Evolutionary conservation across 2,329 filamentous ascomycete species (phyloP), one percentile per base, ranked within the genome.

Genomic region (Paradendryphiella salina): DNA sequence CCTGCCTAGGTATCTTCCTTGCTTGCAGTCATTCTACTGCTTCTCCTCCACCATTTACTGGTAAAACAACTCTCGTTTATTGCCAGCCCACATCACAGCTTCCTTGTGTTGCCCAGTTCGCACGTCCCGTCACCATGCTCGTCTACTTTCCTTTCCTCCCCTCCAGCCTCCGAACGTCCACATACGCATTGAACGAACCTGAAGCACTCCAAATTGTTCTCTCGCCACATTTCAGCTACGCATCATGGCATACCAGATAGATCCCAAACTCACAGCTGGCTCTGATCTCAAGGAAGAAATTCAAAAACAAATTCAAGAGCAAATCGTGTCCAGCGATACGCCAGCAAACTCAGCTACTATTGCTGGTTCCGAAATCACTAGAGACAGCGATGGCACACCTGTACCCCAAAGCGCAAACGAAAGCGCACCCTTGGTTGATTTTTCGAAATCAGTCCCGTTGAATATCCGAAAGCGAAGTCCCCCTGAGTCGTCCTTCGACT

Each of bases 401-500:
- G 15, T 31, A 17, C 7, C 40, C n/a, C 15, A 35, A 3, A 15
- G 21, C 11, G 11, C 35, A 34, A 35, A 34, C 11, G 32, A 15
- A 10, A 17, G 14, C 7, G n/a, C 15, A 32, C 13, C 23, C 32
- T 20, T 38, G 26, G 38, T 38, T n/a, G 15, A 17, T 13, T 26
- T 29, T 44, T 35, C 50, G 21, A 28, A 48, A 41, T 9, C 26
- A 21, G n/a, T 29, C 9, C 52, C 52, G 6, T 38, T 56, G 32
- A 46, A 38, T 23, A 26, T 46, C 38, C 63, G 45, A 44, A 68
- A 66, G 54, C 47, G 63, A 50, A 33, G 51, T 28, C 48, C 55
- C 3, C 26, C 52, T 10, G 54, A 56, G 17, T 15, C 45, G 7
- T 20, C 41, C 38, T 31, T 18, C 32, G 50, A 44, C 7, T 43